These are phyloP conservation scores for Pseudopyrenochaeta lycopersici DNA, from an alignment of 2,329 filamentous ascomycete species.

Conservation along the genomic window DNA sequence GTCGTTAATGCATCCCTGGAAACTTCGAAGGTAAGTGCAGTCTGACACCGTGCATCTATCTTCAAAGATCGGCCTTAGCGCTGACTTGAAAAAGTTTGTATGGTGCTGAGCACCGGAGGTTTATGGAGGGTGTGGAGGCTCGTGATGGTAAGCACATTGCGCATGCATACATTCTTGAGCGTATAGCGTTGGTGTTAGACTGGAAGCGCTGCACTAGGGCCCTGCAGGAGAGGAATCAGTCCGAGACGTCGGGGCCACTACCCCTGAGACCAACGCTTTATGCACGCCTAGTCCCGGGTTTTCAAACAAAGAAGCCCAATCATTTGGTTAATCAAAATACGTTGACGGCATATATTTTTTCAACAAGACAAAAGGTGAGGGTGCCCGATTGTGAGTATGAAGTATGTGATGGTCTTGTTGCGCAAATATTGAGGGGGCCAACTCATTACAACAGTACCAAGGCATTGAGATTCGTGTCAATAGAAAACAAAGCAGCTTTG, in stretches of 20 bases:
- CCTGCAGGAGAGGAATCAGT: constrained; percentile 14
- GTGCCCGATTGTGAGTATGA: too few species aligned
- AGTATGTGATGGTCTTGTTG: too few species aligned
- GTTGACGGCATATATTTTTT: too few species aligned
- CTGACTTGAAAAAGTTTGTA: not conserved
- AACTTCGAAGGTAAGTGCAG: too few species aligned
- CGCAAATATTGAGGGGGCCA: too few species aligned
- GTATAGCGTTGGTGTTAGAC: not conserved
- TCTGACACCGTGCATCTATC: too few species aligned
- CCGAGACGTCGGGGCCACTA: constrained; percentile 21
- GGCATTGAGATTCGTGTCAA: too few species aligned
- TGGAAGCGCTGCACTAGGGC: constrained; percentile 22
- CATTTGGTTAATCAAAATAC: not conserved
- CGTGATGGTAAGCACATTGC: not conserved
- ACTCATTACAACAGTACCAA: too few species aligned
- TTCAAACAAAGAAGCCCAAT: not conserved
- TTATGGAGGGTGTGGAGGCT: not conserved
- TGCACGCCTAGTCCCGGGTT: constrained; percentile 14
- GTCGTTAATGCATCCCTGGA: too few species aligned
- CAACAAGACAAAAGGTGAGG: too few species aligned
- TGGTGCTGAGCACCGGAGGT: not conserved
- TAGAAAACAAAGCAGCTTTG: too few species aligned
- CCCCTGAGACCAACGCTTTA: constrained; percentile 22
- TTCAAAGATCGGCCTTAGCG: not conserved
- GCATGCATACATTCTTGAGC: not conserved